A percentile compares a stretch with the other conserved stretches of the same genome.
phyloP scores from a whole-genome alignment of 2,329 filamentous ascomycete species.

The Emmonsiellopsis sp. region DNA sequence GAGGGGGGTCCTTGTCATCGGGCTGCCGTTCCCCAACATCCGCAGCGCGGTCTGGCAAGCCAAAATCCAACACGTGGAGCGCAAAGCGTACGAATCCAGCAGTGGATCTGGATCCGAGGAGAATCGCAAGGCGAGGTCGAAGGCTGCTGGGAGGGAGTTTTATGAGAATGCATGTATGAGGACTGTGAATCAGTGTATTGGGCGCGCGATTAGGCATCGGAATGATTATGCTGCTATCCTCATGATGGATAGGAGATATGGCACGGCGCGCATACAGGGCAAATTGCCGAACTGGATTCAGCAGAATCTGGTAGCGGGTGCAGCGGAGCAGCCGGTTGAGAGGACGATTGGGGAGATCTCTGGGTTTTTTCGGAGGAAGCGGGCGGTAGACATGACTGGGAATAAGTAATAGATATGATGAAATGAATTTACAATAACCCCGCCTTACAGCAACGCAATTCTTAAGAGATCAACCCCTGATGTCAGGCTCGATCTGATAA shows the following conservation, averaged over 20 bases:
- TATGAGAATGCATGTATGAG: constrained; percentile 96
- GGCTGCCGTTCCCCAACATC: constrained; percentile 86
- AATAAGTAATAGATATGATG: background rate
- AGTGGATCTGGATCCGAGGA: constrained; percentile 20
- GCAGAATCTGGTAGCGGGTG: constrained; percentile 46
- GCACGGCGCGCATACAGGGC: constrained; percentile 58
- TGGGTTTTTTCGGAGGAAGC: constrained; percentile 21
- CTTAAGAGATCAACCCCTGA: background rate
- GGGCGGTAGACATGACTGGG: constrained; percentile 8
- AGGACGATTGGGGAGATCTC: constrained; percentile 21
- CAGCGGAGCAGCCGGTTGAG: constrained; percentile 17
- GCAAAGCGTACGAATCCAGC: constrained; percentile 35
- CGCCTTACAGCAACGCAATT: background rate
- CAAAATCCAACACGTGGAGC: constrained; percentile 77
- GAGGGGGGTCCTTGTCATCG: constrained; percentile 82
- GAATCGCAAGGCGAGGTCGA: constrained; percentile 28
- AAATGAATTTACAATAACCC: background rate
- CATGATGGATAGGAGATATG: constrained; percentile 73
- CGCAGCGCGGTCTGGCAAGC: constrained; percentile 87
- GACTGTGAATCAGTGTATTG: constrained; percentile 93
- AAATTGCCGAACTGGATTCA: constrained; percentile 90
- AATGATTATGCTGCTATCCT: constrained; percentile 87
- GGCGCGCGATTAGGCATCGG: constrained; percentile 78
- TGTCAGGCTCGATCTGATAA: background rate
- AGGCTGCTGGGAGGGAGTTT: constrained; percentile 59